Evolutionary conservation across 2,329 filamentous ascomycete species (phyloP), one percentile per base, ranked within the genome.

Genomic region (Aspergillus udagawae): DNA sequence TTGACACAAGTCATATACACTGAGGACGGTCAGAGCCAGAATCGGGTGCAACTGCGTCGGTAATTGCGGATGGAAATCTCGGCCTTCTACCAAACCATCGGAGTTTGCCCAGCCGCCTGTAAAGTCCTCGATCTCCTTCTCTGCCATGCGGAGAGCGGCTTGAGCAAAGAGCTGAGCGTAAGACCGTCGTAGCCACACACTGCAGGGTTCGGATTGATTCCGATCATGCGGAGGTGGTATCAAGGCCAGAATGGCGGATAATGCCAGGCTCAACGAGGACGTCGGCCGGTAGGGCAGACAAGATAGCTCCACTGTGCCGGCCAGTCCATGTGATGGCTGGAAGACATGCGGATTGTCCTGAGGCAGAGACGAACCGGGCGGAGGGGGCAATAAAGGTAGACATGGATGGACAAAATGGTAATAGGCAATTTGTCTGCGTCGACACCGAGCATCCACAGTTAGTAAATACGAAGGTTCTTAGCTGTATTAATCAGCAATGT

Each of bases 1-100:
- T 49, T 69, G 67, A 32, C 56, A 62, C 41, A 62, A 66, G 38
- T 69, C 65, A 53, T 68, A 67, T 2, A 68, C 45, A 3, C 59
- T 54, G 21, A 69, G 61, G 1, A 62, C 49, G 1, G 63, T 54
- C 7, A 69, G 60, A 8, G 67, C 60, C 25, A 68, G 14, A 14
- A 67, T 58, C 4, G 62, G 58, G 8, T 65, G 54, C 32, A 69
- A 38, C 1, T 54, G 47, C 1, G 35, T 3, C 8, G 64, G 64
- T 4, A 67, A 42, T 10, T 62, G 49, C 6, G 62, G 49, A 32
- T 67, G 61, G 14, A 57, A 10, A 29, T 23, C 5, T 28, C 41
- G 27, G 28, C 42, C 38, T 42, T 42, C 38, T 42, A n/a, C 38
- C 38, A 20, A 20, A 6, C 52, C 54, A 5, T 27, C 9, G 0